Evolutionary conservation across 1,284 basidiomycete species (phyloP).

Genomic region (Ceratobasidium sp.): DNA sequence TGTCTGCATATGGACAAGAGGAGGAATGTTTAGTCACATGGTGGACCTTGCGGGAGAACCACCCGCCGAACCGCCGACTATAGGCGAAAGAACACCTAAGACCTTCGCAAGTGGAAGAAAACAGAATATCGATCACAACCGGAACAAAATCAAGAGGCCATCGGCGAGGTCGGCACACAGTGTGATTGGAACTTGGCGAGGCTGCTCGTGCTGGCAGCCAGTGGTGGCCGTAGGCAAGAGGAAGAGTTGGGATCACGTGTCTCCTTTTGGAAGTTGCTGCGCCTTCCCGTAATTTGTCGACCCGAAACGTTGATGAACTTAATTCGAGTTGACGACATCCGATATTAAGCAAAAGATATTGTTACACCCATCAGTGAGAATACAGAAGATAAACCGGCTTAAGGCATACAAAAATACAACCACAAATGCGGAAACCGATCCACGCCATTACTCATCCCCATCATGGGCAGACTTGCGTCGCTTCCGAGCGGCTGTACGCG

Average conservation of each 20-base stretch:
- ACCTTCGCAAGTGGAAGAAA: not conserved
- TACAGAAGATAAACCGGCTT: not conserved
- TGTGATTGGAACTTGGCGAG: not conserved
- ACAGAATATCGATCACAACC: not conserved
- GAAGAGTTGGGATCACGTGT: not conserved
- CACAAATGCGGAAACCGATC: not conserved
- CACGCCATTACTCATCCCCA: constrained; percentile 8
- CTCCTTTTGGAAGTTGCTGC: not conserved
- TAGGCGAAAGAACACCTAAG: constrained; percentile 1
- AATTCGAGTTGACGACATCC: too few relatives aligned
- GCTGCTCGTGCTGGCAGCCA: not conserved
- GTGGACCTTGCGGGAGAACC: not conserved
- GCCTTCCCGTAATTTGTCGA: not conserved
- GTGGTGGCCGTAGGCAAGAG: not conserved
- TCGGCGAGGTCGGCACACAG: not conserved
- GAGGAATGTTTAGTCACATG: constrained; percentile 17
- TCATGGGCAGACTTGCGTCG: constrained; percentile 31
- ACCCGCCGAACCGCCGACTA: not conserved
- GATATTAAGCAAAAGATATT: too few relatives aligned
- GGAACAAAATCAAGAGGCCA: not conserved
- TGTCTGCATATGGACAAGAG: not conserved
- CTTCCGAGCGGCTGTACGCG: constrained; percentile 21
- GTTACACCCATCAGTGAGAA: too few relatives aligned
- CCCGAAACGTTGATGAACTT: too few relatives aligned
- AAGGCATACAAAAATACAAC: not conserved